Evolutionary conservation across 2,329 filamentous ascomycete genomes (phyloP).

Genomic region (Colletotrichum karsti): DNA sequence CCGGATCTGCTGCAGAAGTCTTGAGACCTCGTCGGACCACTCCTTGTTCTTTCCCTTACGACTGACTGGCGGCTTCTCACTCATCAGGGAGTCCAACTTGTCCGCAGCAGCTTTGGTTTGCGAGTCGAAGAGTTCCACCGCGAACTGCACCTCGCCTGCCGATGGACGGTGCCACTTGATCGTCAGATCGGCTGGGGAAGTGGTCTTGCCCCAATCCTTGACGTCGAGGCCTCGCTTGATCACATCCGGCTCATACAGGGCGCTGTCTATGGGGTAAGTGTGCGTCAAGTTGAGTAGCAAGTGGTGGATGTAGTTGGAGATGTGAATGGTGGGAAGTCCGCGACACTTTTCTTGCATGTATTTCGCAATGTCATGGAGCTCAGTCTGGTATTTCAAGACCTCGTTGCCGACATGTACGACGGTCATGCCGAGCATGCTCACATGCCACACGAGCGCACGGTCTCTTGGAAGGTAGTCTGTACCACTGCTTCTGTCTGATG

Average conservation of each 20-base stretch:
- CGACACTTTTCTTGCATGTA: conserved; percentile 98
- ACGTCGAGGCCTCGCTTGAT: conserved; percentile 77
- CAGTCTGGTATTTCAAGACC: conserved; percentile 86
- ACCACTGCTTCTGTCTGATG: conserved; percentile 92
- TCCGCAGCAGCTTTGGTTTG: conserved; percentile 81
- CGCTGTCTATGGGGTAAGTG: conserved; percentile 91
- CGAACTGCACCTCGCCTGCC: conserved; percentile 84
- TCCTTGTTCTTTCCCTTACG: conserved; percentile 96
- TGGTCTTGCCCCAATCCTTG: conserved; percentile 85
- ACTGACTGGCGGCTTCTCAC: conserved; percentile 82
- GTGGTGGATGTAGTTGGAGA: conserved; percentile 98
- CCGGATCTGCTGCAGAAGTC: conserved; percentile 86
- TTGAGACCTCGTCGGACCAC: conserved; percentile 96
- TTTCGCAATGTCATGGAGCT: conserved; percentile 88
- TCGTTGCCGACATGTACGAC: conserved; percentile 94
- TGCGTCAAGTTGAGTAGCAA: conserved; percentile 92
- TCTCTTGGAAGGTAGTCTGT: conserved; percentile 94
- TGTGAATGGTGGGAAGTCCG: conserved; percentile 92
- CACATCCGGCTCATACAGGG: conserved; percentile 83
- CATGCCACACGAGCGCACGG: conserved; percentile 92
- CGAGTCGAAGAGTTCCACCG: conserved; percentile 85
- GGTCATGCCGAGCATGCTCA: conserved; percentile 97
- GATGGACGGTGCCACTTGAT: conserved; percentile 92
- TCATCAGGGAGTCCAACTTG: conserved; percentile 81
- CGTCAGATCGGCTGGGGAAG: conserved; percentile 77